Evolutionary conservation across 1,284 basidiomycete genomes (phyloP).

Genomic region (Pseudozyma sp.): DNA sequence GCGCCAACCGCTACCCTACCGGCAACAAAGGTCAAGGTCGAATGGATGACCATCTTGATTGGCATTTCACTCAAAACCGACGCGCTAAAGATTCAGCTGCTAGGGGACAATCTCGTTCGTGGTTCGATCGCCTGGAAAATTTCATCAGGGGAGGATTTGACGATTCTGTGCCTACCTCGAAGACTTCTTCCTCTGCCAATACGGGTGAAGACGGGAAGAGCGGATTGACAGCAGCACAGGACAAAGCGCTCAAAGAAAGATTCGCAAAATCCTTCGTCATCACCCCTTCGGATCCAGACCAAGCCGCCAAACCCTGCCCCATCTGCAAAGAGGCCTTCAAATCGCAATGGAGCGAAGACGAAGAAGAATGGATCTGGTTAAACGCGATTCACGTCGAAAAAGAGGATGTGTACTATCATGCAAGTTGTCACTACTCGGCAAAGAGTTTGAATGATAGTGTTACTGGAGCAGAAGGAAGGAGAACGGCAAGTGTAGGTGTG

Average conservation of each 20-base stretch:
- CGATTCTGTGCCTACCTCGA: conserved; percentile 46
- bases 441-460: conserved; percentile 61
- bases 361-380: conserved; percentile 98
- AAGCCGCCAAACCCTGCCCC: conserved; percentile 88
- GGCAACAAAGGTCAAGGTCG: conserved; percentile 78
- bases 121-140: conserved; percentile 85
- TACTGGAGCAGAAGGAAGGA: conserved; percentile 11
- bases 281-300: conserved; percentile 79
- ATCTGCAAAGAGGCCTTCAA: conserved; percentile 96
- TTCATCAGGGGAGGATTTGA: conserved; percentile 69
- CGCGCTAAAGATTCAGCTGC: conserved; percentile 85
- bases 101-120: conserved; percentile 88
- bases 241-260: conserved; percentile 76
- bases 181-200: conserved; percentile 53
- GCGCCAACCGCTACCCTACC: conserved; percentile 86
- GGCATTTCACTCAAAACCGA: conserved; percentile 95
- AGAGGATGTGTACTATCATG: conserved; percentile 59
- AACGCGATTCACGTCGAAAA: conserved; percentile 84
- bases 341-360: conserved; percentile 92
- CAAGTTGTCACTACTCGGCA: conserved; percentile 66
- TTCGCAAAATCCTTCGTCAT: conserved; percentile 74
- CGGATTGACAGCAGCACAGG: conserved; percentile 73
- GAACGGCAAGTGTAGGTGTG: conserved; percentile 34
- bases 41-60: conserved; percentile 91
- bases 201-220: conserved; percentile 45